A percentile compares a stretch with the other conserved stretches of the same genome.
phyloP scores from a whole-genome alignment of 1,139 yeast genomes.

The Williopsis jadinii region DNA sequence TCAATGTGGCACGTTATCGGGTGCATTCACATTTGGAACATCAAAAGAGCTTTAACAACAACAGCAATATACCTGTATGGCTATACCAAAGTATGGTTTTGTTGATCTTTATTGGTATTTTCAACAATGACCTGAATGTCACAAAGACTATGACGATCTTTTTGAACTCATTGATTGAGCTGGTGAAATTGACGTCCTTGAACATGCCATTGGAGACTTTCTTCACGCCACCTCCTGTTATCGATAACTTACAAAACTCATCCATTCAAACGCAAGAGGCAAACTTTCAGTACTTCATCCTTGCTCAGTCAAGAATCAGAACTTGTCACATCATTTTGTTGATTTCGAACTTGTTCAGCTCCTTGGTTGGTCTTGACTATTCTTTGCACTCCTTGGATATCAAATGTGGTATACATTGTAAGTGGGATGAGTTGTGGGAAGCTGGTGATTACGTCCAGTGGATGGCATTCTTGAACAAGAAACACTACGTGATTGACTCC shows the following conservation, averaged over 20 bases:
- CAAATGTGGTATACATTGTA: constrained; percentile 71
- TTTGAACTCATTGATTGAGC: constrained; percentile 68
- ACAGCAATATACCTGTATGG: constrained; percentile 73
- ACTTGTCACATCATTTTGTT: constrained; percentile 76
- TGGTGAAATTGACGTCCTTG: constrained; percentile 70
- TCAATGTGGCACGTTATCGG: constrained; percentile 71
- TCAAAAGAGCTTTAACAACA: constrained; percentile 43
- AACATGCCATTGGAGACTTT: constrained; percentile 63
- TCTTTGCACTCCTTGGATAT: constrained; percentile 51
- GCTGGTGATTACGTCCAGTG: constrained; percentile 53
- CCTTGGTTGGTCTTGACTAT: constrained; percentile 58
- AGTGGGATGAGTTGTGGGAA: constrained; percentile 62
- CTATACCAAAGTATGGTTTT: constrained; percentile 80
- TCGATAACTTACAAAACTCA: constrained; percentile 26
- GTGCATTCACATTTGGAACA: constrained; percentile 72
- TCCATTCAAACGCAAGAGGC: constrained; percentile 34
- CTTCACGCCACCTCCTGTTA: constrained; percentile 48
- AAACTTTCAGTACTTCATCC: constrained; percentile 68
- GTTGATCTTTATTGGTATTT: constrained; percentile 76
- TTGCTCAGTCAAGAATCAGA: constrained; percentile 79
- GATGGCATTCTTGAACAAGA: constrained; percentile 34
- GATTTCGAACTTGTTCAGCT: constrained; percentile 63
- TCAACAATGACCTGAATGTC: constrained; percentile 68
- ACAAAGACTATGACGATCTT: constrained; percentile 71
- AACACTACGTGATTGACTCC: constrained; percentile 34